Conservation (phyloP, 2,329 filamentous ascomycete genomes). For the Colletotrichum plurivorum region DNA sequence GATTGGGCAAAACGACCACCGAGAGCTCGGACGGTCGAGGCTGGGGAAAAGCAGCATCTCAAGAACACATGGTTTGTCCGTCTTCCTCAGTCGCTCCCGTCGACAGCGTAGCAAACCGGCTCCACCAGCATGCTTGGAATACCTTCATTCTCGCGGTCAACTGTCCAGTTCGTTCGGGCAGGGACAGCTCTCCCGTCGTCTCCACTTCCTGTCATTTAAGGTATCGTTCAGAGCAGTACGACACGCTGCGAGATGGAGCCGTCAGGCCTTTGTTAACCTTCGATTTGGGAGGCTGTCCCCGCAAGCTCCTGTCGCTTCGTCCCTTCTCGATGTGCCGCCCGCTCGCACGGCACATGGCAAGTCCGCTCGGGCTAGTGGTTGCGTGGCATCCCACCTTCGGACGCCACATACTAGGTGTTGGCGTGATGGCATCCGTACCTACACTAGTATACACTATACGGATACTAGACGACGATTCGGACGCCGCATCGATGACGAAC, state of each 20-base stretch:
- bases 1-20: constrained; percentile 15
- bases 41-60: constrained; percentile 14
- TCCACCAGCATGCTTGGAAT: not conserved
- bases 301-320: constrained; percentile 1
- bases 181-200: not conserved
- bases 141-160: constrained; percentile 1
- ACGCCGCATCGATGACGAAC: constrained; percentile 12
- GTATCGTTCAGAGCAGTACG: not conserved
- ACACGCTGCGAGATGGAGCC: not conserved
- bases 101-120: not conserved
- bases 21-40: constrained; percentile 5
- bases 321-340: constrained; percentile 19
- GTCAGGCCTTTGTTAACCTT: not conserved
- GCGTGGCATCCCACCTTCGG: constrained; percentile 14
- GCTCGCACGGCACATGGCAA: constrained; percentile 28
- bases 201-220: not conserved
- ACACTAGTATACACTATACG: too few relatives aligned
- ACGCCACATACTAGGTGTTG: constrained; percentile 23
- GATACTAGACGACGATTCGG: constrained; percentile 9
- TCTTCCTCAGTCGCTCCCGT: constrained; percentile 13
- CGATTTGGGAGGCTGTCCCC: not conserved
- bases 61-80: constrained; percentile 7
- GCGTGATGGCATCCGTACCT: not conserved
- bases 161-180: not conserved
- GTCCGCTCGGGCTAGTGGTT: constrained; percentile 18